Evolutionary conservation across 495 filamentous ascomycete genomes (phyloP).

Genomic region (Aspergillus ellipticus): DNA sequence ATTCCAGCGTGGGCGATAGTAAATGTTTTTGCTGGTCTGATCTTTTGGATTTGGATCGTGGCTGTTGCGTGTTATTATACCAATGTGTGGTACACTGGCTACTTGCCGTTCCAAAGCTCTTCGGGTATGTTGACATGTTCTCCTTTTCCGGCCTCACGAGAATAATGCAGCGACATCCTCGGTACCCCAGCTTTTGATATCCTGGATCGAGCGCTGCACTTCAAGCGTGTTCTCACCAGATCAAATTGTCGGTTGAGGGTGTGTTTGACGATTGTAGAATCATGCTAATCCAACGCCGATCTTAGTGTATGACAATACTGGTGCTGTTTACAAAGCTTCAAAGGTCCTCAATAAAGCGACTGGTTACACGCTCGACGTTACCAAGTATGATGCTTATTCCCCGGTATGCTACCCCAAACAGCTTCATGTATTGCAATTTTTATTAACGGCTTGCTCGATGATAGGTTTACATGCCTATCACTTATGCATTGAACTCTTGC

Average conservation of each 20-base stretch:
- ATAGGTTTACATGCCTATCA: slow-evolving; percentile 73
- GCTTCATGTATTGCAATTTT: neutral
- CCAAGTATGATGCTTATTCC: slow-evolving; percentile 70
- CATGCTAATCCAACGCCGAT: neutral
- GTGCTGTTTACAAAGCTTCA: slow-evolving; percentile 69
- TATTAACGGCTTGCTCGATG: neutral
- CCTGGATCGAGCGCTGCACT: too few relatives aligned
- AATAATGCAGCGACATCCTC: too few relatives aligned
- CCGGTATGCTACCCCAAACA: slow-evolving; percentile 19
- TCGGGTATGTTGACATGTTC: slow-evolving; percentile 12
- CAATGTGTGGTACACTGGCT: slow-evolving; percentile 53
- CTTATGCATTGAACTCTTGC: slow-evolving; percentile 71
- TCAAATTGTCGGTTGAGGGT: too few relatives aligned
- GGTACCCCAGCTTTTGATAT: too few relatives aligned
- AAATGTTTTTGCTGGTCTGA: slow-evolving; percentile 71
- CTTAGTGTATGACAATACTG: slow-evolving; percentile 75
- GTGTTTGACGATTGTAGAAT: too few relatives aligned
- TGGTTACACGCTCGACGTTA: slow-evolving; percentile 66
- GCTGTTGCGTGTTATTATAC: slow-evolving; percentile 44
- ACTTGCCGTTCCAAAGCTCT: slow-evolving; percentile 24
- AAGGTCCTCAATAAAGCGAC: slow-evolving; percentile 58
- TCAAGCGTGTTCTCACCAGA: too few relatives aligned
- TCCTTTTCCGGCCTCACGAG: too few relatives aligned
- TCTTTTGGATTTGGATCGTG: slow-evolving; percentile 78
- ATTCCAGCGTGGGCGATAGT: slow-evolving; percentile 81